Evolutionary conservation across 2,329 filamentous ascomycete genomes (phyloP), one percentile per base, ranked within the genome.

Genomic region (Leptographium procerum): DNA sequence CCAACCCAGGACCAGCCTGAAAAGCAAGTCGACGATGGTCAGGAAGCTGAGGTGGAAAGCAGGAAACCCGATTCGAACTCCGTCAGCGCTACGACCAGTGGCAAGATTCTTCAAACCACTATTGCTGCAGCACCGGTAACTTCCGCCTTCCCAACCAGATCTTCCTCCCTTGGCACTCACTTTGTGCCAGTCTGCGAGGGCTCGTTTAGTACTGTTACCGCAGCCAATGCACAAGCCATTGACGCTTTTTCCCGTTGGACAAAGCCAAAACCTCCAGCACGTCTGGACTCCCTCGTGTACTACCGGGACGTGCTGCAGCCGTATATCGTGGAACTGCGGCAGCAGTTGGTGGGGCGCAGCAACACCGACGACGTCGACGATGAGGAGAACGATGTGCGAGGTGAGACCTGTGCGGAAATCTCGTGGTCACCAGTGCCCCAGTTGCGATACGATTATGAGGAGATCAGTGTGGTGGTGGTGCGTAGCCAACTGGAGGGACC

Each of bases 391-490:
- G 11, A 24, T 2, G 13, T 26, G 13, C 53, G 4, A 16, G 26
- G 33, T 8, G 53, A 24, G 24, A 19, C 34, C 28, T 14, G 26
- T 10, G 48, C 53, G 19, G 52, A 60, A 11, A 63, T 16, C 64
- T 19, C 33, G 6, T 64, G 62, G 61, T 22, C 14, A 34, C 61
- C 59, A 1, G n/a, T 34, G 3, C 69, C 56, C 0, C 54, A 58
- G 43, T 28, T 60, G n/a, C 47, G 54, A 60, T 75, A 76, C 4
- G 69, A 70, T 48, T 64, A 68, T 6, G 59, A 53, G 58, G 69
- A 64, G 56, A 73, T 75, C 6, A 63, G 64, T 3, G 59, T 60
- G 0, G 73, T 68, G 5, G 72, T 72, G 6, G 63, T 61, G 19
- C 70, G 69, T 34, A 77, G 65, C 28, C 34, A 52, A 16, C 16